Evolutionary conservation across 2,329 filamentous ascomycete genomes (phyloP).

Genomic region (Phyllosticta paracitricarpa): DNA sequence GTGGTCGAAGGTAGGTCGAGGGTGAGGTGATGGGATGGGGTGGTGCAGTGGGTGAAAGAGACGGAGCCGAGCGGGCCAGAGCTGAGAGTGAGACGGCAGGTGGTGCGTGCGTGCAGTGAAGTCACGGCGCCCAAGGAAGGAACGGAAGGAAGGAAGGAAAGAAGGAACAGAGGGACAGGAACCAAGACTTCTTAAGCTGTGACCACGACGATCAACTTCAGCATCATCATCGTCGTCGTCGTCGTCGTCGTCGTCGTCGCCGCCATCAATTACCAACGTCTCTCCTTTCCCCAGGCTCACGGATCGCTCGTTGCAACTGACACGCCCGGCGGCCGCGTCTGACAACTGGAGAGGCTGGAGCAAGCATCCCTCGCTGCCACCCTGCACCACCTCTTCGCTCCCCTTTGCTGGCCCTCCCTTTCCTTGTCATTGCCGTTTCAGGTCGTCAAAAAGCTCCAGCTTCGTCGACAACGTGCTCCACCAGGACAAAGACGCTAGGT

Average conservation of each 20-base stretch:
- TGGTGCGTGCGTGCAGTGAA: too few relatives aligned
- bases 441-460: background rate
- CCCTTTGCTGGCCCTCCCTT: background rate
- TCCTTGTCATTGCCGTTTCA: background rate
- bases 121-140: too few relatives aligned
- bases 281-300: background rate
- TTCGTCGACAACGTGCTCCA: background rate
- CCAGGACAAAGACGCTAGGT: background rate
- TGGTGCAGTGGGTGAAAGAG: conserved; percentile 6
- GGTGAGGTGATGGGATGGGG: conserved; percentile 5
- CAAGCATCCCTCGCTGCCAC: background rate
- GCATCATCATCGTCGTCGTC: too few relatives aligned
- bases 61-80: background rate
- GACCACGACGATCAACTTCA: background rate
- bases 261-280: too few relatives aligned
- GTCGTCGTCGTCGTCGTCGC: too few relatives aligned
- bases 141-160: too few relatives aligned
- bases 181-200: background rate
- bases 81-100: conserved; percentile 2
- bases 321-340: background rate
- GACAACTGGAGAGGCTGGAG: background rate
- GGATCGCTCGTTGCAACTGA: background rate
- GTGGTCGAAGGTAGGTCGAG: conserved; percentile 1
- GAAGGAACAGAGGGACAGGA: background rate
- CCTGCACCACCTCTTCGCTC: background rate